Conservation (phyloP, 495 filamentous ascomycete genomes). For the Chaetomium tenue region DNA sequence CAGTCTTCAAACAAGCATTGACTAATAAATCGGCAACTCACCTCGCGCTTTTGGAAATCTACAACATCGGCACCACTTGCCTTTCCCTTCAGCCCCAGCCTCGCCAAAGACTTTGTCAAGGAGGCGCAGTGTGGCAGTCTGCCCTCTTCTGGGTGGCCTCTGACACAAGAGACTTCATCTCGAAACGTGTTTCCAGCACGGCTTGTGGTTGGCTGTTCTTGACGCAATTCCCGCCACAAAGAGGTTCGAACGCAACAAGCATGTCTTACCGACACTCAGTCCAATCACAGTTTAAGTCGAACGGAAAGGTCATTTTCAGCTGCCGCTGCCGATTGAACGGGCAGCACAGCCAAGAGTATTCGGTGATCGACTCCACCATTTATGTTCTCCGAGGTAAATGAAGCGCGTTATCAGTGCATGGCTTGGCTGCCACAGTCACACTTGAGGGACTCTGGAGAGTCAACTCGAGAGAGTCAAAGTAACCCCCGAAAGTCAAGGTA, state of each 20-base stretch:
- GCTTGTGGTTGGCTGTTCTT: conserved; percentile 11
- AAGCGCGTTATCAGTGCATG: not conserved
- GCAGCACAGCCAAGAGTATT: not conserved
- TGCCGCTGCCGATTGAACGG: not conserved
- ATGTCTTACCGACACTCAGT: not conserved
- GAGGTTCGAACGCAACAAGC: no score
- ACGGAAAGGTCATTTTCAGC: not conserved
- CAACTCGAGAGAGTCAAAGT: no score
- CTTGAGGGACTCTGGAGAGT: not conserved
- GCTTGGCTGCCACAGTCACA: not conserved
- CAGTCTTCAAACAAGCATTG: not conserved
- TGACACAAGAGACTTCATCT: not conserved
- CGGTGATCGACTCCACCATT: not conserved
- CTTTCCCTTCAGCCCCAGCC: not conserved
- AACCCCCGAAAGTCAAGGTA: no score
- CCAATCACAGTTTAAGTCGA: not conserved
- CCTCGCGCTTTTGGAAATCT: no score
- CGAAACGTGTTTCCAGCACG: conserved; percentile 4
- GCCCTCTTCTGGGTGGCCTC: not conserved
- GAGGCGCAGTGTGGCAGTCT: not conserved
- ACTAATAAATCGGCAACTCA: not conserved
- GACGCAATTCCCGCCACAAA: conserved; percentile 1
- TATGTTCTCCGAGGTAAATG: not conserved
- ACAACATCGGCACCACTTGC: not conserved
- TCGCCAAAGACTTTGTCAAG: not conserved